These are phyloP conservation scores for Cryphonectria japonica DNA, from an alignment of 2,329 filamentous ascomycete species.

Conservation along the genomic window DNA sequence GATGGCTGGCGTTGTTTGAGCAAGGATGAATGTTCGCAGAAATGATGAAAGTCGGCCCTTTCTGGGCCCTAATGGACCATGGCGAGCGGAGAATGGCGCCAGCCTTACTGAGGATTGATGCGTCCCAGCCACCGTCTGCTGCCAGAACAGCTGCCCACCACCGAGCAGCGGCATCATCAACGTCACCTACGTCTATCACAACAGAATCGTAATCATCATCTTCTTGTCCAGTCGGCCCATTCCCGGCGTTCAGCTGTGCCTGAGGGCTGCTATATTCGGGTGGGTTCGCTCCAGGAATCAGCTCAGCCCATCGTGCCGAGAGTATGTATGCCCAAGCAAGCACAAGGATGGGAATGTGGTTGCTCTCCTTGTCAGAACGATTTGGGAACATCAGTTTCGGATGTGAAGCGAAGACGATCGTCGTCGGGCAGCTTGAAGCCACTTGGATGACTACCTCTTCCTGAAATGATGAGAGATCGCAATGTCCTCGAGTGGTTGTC, in stretches of 20 bases:
- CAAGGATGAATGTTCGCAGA: constrained; percentile 4
- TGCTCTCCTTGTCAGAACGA: constrained; percentile 23
- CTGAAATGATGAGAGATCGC: constrained; percentile 34
- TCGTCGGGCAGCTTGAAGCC: constrained; percentile 26
- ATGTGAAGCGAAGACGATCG: constrained; percentile 28
- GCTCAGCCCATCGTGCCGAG: constrained; percentile 38
- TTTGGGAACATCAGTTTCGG: constrained; percentile 28
- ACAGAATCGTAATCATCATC: neutral
- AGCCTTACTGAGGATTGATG: constrained; percentile 30
- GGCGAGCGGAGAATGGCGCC: constrained; percentile 32
- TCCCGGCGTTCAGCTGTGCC: constrained; percentile 8
- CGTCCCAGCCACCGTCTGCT: constrained; percentile 34
- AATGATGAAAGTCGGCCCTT: constrained; percentile 20
- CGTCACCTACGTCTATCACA: constrained; percentile 33
- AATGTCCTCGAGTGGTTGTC: constrained; percentile 28
- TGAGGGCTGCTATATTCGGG: constrained; percentile 31
- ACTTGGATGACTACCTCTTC: constrained; percentile 32
- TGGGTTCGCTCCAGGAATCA: constrained; percentile 34
- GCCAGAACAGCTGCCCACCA: constrained; percentile 39
- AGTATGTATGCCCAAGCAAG: constrained; percentile 39
- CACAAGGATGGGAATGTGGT: constrained; percentile 34
- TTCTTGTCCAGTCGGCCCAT: constrained; percentile 1
- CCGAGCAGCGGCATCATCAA: constrained; percentile 34
- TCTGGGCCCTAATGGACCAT: constrained; percentile 32
- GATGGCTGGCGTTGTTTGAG: constrained; percentile 11